These are phyloP conservation scores for Torulaspora quercuum DNA, from an alignment of 805 yeast genomes.

Conservation along the genomic window DNA sequence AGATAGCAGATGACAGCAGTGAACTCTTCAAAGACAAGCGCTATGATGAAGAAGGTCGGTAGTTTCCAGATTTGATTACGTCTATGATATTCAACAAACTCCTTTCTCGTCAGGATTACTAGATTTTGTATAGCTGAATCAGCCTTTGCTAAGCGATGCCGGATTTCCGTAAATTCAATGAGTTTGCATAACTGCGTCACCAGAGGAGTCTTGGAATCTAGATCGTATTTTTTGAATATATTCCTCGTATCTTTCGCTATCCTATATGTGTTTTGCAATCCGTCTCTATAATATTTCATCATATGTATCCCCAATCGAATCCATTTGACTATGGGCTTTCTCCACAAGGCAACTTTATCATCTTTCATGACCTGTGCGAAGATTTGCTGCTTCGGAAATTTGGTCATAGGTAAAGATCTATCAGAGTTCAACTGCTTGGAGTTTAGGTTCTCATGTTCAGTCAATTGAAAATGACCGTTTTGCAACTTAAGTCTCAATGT, in stretches of 20 bases:
- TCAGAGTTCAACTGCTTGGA: slow-evolving; percentile 28
- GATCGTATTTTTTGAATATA: slow-evolving; percentile 29
- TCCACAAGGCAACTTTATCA: slow-evolving; percentile 27
- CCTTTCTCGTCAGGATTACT: slow-evolving; percentile 43
- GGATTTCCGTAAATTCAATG: slow-evolving; percentile 34
- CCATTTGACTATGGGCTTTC: slow-evolving; percentile 36
- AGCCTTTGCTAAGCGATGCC: slow-evolving; percentile 22
- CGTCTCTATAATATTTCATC: slow-evolving; percentile 53
- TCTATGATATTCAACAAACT: slow-evolving; percentile 45
- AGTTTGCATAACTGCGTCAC: slow-evolving; percentile 17
- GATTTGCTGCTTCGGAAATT: slow-evolving; percentile 30
- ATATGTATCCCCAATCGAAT: slow-evolving; percentile 44
- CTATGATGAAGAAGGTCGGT: slow-evolving; percentile 49
- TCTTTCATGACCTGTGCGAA: slow-evolving; percentile 30
- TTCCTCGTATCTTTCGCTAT: slow-evolving; percentile 37
- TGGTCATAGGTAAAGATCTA: slow-evolving; percentile 34
- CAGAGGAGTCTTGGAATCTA: slow-evolving; percentile 24
- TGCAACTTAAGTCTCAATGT: slow-evolving; percentile 6
- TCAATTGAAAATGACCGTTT: slow-evolving; percentile 4
- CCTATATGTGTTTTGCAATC: slow-evolving; percentile 53
- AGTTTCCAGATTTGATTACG: slow-evolving; percentile 48
- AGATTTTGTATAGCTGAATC: slow-evolving; percentile 24
- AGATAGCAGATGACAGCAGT: slow-evolving; percentile 52
- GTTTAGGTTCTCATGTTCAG: slow-evolving; percentile 5
- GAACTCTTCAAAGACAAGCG: slow-evolving; percentile 49